These are phyloP conservation scores for Chaetomiaceae sp. DNA, from an alignment of 2,329 filamentous ascomycete genomes.

Conservation along the genomic window DNA sequence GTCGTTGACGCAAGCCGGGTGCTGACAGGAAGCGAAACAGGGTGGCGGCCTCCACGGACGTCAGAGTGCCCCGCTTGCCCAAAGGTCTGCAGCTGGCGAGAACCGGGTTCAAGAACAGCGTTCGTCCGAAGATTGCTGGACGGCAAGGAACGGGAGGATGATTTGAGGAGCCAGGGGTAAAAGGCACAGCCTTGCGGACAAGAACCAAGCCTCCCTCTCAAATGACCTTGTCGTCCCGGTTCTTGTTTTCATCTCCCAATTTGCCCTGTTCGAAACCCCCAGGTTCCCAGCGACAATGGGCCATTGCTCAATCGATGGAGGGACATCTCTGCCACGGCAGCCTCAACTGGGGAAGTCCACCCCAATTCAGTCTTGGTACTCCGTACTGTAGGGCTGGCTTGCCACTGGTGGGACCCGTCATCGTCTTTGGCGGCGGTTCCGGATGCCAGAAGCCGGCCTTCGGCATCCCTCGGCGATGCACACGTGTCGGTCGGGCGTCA, in stretches of 20 bases:
- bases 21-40: slow-evolving; percentile 8
- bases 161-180: not conserved
- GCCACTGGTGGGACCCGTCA: not conserved
- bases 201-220: not conserved
- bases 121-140: slow-evolving; percentile 13
- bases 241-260: not conserved
- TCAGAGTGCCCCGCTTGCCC: not conserved
- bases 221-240: not conserved
- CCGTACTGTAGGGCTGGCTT: slow-evolving; percentile 4
- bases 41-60: slow-evolving; percentile 13
- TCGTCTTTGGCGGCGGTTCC: not conserved
- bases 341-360: not conserved
- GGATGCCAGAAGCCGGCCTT: not conserved
- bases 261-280: too few species aligned
- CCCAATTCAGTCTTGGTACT: too few species aligned
- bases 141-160: slow-evolving; percentile 9
- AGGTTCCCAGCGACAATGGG: too few species aligned
- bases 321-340: too few species aligned
- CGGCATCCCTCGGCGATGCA: slow-evolving; percentile 7
- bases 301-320: too few species aligned
- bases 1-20: not conserved
- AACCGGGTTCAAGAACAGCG: not conserved
- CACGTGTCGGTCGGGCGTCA: slow-evolving; percentile 1
- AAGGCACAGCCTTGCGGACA: not conserved
- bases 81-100: not conserved